Percentiles rank a stretch among this genome's conserved stretches.
phyloP scores from a whole-genome alignment of 306 rosid species.

The Carpinus fangiana region DNA sequence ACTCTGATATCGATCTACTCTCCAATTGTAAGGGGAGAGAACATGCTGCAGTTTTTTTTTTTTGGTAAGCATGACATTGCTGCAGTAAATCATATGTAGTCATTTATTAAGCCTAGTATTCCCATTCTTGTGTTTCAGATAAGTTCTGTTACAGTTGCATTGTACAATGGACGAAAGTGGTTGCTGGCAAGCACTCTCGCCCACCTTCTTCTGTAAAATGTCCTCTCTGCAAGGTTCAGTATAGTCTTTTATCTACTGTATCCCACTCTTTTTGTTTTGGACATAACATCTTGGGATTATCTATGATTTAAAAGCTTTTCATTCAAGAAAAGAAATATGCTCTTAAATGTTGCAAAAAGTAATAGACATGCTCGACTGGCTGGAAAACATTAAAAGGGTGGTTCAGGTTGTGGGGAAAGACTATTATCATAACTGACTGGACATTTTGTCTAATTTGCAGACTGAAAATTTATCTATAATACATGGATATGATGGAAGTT shows the following conservation, averaged over 20 bases:
- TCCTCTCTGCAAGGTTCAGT: constrained; percentile 89
- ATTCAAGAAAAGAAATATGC: constrained; percentile 6
- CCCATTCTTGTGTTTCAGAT: constrained; percentile 54
- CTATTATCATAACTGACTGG: constrained; percentile 18
- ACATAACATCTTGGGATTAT: not conserved
- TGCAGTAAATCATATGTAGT: not conserved
- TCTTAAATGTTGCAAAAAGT: constrained; percentile 1
- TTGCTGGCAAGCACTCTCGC: constrained; percentile 49
- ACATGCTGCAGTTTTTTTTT: not conserved
- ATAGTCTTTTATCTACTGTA: not conserved
- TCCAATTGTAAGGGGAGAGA: not conserved
- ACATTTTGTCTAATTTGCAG: constrained; percentile 39
- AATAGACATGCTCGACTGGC: not conserved
- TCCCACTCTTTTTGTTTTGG: not conserved
- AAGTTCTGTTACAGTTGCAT: constrained; percentile 84
- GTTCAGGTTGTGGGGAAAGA: not conserved
- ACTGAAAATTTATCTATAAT: constrained; percentile 61
- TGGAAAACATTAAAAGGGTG: not conserved
- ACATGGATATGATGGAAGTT: constrained; percentile 63
- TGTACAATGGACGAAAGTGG: constrained; percentile 82
- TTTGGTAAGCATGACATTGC: not conserved
- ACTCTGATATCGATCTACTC: not conserved
- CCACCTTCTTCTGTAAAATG: constrained; percentile 62
- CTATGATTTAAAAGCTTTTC: not conserved
- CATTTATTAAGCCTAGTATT: not conserved